Base-by-base conservation (phyloP, 495 filamentous ascomycete genomes). In the Copromyces sp. region DNA sequence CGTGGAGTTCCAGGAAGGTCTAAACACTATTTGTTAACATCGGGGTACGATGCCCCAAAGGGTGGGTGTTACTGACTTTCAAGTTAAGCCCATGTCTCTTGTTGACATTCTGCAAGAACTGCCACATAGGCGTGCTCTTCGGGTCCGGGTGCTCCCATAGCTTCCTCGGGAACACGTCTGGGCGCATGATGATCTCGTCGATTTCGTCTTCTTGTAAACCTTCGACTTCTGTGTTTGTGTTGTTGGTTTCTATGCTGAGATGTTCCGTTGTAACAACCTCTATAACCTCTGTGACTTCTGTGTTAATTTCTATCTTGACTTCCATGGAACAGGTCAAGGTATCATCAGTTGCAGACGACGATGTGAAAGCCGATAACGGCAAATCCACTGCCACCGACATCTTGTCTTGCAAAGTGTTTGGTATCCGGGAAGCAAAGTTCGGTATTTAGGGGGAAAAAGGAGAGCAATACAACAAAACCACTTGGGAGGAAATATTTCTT, bases 1-100 rank as follows among this genome's bases (percentile, higher is more conserved):
- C 77, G 75, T 91, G 89, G 9, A 94, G 82, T 14, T 91, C 89
- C 73, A 86, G 79, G 79, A 89, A 94, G 7, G 85, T 86, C 86
- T 90, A 72, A 47, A 11, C 9, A 7, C 37, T 29, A 11, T 16
- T 61, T 39, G 61, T 61, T 38, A 12, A 17, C 37, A 29, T 40
- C 9, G 16, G 35, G 61, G 3, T 8, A 69, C 41, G 39, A 11
- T 47, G 14, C 16, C 5, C 75, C 69, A 73, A 35, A 11, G 39
- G 24, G 24, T 11, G 44, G 68, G 42, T 1, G 6, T 5, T 12
- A 42, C 75, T 71, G 73, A 86, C 87, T 77, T 86, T 79, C 53
- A 89, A 76, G 6, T 81, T 72, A 42, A 84, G 53, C 39, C 75
- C 75, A 38, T 84, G 70, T 69, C 84, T 83, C 29, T 75, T 70